Conservation (phyloP, 2,329 filamentous ascomycete genomes). For the Colletotrichum australisinense region DNA sequence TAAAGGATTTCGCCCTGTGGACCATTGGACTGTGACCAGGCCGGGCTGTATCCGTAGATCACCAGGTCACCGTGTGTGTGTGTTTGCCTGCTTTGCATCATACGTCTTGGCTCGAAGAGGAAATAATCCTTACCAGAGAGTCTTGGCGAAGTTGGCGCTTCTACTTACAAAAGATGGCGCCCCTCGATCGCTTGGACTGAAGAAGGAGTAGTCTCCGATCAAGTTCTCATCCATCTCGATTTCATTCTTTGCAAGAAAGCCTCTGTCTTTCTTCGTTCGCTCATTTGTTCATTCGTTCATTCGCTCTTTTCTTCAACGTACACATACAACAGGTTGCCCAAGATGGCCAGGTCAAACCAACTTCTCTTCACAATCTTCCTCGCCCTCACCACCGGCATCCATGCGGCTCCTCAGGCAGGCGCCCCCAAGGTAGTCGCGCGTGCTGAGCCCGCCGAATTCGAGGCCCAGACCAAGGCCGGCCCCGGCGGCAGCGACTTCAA, state of each 20-base stretch:
- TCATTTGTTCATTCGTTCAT: background rate
- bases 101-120: background rate
- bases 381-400: conserved; percentile 8
- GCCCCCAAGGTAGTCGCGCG: conserved; percentile 3
- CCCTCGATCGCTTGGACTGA: background rate
- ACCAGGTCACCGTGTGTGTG: too few species aligned
- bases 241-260: background rate
- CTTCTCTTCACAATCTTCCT: conserved; percentile 27
- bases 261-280: background rate
- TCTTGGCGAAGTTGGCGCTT: conserved; percentile 20
- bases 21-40: too few species aligned
- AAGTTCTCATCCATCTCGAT: background rate
- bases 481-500: conserved; percentile 45
- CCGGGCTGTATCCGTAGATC: too few species aligned
- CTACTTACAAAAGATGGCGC: conserved; percentile 11
- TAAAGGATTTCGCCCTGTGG: too few species aligned
- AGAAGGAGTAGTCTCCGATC: background rate
- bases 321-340: background rate
- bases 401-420: conserved; percentile 24
- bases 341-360: conserved; percentile 23
- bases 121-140: conserved; percentile 1
- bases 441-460: conserved; percentile 40
- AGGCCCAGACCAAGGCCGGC: conserved; percentile 45
- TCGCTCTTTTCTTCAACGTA: background rate
- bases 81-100: background rate